Percentiles rank a stretch among this genome's conserved stretches.
These are phyloP conservation scores for Saccharomycopsis microspora DNA, from an alignment of 805 yeast genomes.

Conservation along the genomic window DNA sequence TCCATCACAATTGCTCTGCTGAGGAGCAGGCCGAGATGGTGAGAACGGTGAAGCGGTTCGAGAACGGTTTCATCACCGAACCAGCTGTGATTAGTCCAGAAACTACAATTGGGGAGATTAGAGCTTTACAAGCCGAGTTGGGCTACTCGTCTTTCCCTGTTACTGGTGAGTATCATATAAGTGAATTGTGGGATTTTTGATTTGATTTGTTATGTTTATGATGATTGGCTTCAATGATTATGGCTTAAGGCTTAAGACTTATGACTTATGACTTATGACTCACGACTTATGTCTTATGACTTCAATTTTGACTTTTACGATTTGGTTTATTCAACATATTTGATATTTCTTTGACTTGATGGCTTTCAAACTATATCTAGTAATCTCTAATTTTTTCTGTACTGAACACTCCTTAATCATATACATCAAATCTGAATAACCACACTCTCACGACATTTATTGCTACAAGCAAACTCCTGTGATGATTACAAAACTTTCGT, in stretches of 20 bases:
- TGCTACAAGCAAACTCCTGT: slow-evolving; percentile 17
- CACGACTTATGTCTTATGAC: background rate
- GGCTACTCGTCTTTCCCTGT: slow-evolving; percentile 99
- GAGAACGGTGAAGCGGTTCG: slow-evolving; percentile 88
- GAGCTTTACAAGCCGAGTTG: slow-evolving; percentile 50
- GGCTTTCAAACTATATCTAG: background rate
- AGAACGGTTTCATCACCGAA: slow-evolving; percentile 93
- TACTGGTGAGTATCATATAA: slow-evolving; percentile 71
- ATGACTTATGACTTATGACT: background rate
- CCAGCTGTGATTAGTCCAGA: slow-evolving; percentile 79
- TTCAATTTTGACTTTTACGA: no score
- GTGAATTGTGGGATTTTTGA: background rate
- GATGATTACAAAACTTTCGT: slow-evolving; percentile 91
- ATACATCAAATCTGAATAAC: no score
- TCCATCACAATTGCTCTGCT: slow-evolving; percentile 93
- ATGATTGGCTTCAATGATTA: background rate
- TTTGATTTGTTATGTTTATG: slow-evolving; percentile 7
- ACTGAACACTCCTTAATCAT: no score
- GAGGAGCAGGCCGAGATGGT: slow-evolving; percentile 99
- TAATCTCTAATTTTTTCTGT: no score
- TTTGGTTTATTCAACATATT: no score
- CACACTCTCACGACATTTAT: no score
- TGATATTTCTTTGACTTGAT: no score
- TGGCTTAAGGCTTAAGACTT: background rate
- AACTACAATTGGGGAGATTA: slow-evolving; percentile 72